Evolutionary conservation across 2,329 filamentous ascomycete genomes (phyloP).

Genomic region (Scytalidium lignicola): DNA sequence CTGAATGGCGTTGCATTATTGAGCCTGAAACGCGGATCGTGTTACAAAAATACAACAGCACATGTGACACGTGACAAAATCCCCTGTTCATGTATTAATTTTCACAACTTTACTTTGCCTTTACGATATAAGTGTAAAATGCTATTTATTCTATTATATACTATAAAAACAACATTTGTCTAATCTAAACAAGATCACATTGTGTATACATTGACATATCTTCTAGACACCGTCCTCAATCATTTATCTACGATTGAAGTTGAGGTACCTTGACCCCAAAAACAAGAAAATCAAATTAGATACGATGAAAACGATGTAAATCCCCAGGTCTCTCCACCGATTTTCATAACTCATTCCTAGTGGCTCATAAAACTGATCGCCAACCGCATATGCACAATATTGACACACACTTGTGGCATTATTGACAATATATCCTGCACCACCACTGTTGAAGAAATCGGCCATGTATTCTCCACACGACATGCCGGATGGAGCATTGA

Average conservation of each 20-base stretch:
- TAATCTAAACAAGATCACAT: not conserved
- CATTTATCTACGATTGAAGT: slow-evolving; percentile 38
- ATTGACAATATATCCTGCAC: slow-evolving; percentile 64
- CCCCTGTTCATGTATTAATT: no score
- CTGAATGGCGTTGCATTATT: not conserved
- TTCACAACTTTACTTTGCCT: no score
- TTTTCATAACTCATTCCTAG: slow-evolving; percentile 62
- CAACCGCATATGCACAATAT: slow-evolving; percentile 77
- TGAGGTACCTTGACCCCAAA: slow-evolving; percentile 42
- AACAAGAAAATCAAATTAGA: slow-evolving; percentile 68
- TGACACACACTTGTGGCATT: slow-evolving; percentile 63
- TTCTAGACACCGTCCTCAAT: not conserved
- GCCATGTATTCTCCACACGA: slow-evolving; percentile 74
- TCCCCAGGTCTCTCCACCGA: slow-evolving; percentile 79
- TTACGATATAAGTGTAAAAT: no score
- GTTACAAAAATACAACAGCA: no score
- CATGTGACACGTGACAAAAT: no score
- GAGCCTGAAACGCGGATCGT: not conserved
- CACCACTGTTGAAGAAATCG: slow-evolving; percentile 63
- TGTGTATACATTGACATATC: not conserved
- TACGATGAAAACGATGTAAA: slow-evolving; percentile 68
- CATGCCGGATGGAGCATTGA: slow-evolving; percentile 59
- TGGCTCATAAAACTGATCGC: slow-evolving; percentile 72
- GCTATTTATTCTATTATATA: no score
- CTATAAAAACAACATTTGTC: not conserved